Evolutionary conservation across 2,329 filamentous ascomycete species (phyloP), one percentile per base, ranked within the genome.

Genomic region (Peltaster fructicola): DNA sequence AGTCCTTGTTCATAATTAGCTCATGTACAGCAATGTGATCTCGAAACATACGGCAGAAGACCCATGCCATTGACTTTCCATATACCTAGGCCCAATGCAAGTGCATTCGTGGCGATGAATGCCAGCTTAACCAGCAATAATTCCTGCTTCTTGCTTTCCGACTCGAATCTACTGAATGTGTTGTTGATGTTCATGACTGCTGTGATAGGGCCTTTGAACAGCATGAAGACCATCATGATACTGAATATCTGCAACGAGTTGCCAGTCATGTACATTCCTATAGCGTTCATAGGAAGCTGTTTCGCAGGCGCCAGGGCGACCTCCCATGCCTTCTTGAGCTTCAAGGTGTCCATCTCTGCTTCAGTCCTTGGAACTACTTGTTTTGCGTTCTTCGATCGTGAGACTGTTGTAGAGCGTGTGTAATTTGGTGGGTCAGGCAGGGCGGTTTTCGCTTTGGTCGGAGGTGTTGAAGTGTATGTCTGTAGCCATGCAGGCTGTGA

Each of bases 261-360:
- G 44, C 88, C 88, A 15, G 85, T 90, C 88, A 98, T 98, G 65
- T 98, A 98, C 82, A 95, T 95, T 73, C 93, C 93, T 51, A 98
- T 85, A 35, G 75, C 84, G 29, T 90, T 95, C 88, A 98, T 98
- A 30, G 88, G 88, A 22, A 98, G 63, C 48, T 76, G 73, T 60
- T 98, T 98, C 34, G 88, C 75, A 1, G 88, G 88, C 2, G 76
- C 85, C 23, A 98, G 69, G 20, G 88, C 85, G 21, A 98, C 68
- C 54, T 98, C 88, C 88, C 88, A 98, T 0, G 88, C 88, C 53
- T 98, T 98, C 57, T 98, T 98, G 42, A 98, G 61, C 62, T 95
- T 95, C 35, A 98, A 63, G 12, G 76, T 82, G 51, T 95, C 85
- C 65, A 84, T 93, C 55, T 95, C 84, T 43, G 77, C 77, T 31